phyloP scores from a whole-genome alignment of 352 stramenopile genomes.

The Phytophthora pinifolia region DNA sequence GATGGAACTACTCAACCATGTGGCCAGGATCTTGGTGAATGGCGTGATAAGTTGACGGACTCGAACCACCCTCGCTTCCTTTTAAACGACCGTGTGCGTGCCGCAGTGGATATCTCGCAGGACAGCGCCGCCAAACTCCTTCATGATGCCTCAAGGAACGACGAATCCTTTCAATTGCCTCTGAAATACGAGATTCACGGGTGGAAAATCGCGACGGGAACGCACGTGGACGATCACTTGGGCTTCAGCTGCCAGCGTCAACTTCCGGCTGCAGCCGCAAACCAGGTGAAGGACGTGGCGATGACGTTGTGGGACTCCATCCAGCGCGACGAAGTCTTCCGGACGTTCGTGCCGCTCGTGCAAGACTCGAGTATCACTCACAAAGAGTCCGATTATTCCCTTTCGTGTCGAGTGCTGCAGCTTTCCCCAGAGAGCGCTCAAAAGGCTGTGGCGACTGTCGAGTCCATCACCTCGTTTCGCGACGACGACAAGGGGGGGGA shows the following conservation, averaged over 20 bases:
- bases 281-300: conserved; percentile 34
- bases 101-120: conserved; percentile 24
- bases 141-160: conserved; percentile 16
- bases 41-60: conserved; percentile 12
- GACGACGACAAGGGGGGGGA: conserved; percentile 24
- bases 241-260: conserved; percentile 47
- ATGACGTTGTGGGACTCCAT: conserved; percentile 50
- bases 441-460: conserved; percentile 45
- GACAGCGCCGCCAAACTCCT: conserved; percentile 42
- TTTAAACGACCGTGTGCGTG: conserved; percentile 36
- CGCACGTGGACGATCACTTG: conserved; percentile 36
- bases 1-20: conserved; percentile 1
- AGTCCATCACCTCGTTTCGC: conserved; percentile 30
- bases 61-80: conserved; percentile 31
- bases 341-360: conserved; percentile 56
- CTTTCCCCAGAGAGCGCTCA: conserved; percentile 22
- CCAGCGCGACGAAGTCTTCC: conserved; percentile 60
- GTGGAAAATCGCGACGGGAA: conserved; percentile 50
- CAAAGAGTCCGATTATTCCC: conserved; percentile 27
- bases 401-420: conserved; percentile 43
- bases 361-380: conserved; percentile 45
- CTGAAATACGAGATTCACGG: conserved; percentile 41
- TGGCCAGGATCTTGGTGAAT: conserved; percentile 32
- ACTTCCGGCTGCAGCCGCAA: conserved; percentile 16
- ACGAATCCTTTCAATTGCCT: conserved; percentile 30